A percentile compares a stretch with the other conserved stretches of the same genome.
phyloP scores from a whole-genome alignment of 805 yeast species.

The Kodamaea jinghongensis region DNA sequence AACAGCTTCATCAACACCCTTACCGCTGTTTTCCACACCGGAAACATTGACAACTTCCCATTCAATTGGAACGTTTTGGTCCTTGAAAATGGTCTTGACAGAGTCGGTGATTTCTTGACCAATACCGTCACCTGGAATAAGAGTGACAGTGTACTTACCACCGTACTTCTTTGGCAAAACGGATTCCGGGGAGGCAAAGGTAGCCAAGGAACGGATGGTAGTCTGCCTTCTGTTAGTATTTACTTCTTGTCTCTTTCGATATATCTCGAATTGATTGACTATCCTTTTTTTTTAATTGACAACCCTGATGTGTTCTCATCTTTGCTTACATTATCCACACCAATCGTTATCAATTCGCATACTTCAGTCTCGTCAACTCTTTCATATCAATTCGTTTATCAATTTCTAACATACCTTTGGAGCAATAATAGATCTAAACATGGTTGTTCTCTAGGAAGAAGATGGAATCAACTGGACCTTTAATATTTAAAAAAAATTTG shows the following conservation, averaged over 20 bases:
- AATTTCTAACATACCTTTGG: slow-evolving; percentile 21
- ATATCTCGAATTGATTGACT: no score
- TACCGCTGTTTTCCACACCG: slow-evolving; percentile 50
- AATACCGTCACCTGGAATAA: slow-evolving; percentile 97
- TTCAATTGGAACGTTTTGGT: slow-evolving; percentile 87
- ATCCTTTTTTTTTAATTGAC: no score
- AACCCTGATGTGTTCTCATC: background rate
- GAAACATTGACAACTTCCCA: slow-evolving; percentile 66
- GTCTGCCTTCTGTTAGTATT: slow-evolving; percentile 31
- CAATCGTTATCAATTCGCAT: no score
- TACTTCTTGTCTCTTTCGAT: background rate
- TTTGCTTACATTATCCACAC: no score
- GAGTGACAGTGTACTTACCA: slow-evolving; percentile 89
- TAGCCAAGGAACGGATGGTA: slow-evolving; percentile 46
- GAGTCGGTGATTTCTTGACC: slow-evolving; percentile 95
- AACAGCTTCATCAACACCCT: slow-evolving; percentile 77
- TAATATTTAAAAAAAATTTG: slow-evolving; percentile 7
- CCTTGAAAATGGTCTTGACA: slow-evolving; percentile 83
- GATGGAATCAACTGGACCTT: slow-evolving; percentile 8
- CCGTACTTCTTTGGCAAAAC: slow-evolving; percentile 89
- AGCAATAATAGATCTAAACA: slow-evolving; percentile 22
- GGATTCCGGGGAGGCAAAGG: slow-evolving; percentile 58
- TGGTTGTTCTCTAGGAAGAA: slow-evolving; percentile 9
- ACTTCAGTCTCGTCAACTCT: no score
- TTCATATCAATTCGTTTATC: slow-evolving; percentile 4